Base-by-base conservation (phyloP, 129 eudicot genomes). In the Centella asiatica region DNA sequence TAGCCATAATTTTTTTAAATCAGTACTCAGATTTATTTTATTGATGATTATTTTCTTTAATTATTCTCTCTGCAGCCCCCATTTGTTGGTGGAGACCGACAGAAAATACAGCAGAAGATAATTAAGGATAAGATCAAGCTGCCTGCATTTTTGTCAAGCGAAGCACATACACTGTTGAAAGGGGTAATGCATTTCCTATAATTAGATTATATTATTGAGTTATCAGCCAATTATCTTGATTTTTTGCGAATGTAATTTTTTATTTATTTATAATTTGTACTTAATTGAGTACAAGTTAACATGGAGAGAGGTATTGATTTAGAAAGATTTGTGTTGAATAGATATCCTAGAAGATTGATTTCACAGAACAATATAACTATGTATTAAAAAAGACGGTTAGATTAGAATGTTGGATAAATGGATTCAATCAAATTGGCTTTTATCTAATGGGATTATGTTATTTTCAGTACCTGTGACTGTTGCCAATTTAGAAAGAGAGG, bases 91-190 rank as follows among this genome's bases (percentile, higher is more conserved):
- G 92, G 97, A 44, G 86, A 86, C 31, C 62, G 92, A 52, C 77
- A 90, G 5, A 90, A 90, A 73, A 23, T 90, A 51, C 97, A 90
- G 76, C 81, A 85, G 54, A 90, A 90, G 78, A 86, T 90, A 57
- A 72, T 80, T 32, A 90, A 90, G 75, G 95, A 90, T 69, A 90
- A 86, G 74, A 42, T 86, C 57, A 90, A 90, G 83, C 76, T 86
- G 44, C 97, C 97, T 25, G 74, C 89, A 25, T 90, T 72, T 76
- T 74, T 90, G 76, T 50, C 95, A 5, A 90, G 97, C 26, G 97
- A 90, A 55, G 97, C 94, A 45, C 97, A 86, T 73, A 64, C 85
- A 28, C 71, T 90, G 45, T 68, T 90, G 40, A 90, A 90, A 86
- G 95, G 85, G 95, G 96, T 88, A 78, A 60, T n/a, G 66, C 31